phyloP scores from a whole-genome alignment of 805 yeast species.

The Komagataella ulmi region DNA sequence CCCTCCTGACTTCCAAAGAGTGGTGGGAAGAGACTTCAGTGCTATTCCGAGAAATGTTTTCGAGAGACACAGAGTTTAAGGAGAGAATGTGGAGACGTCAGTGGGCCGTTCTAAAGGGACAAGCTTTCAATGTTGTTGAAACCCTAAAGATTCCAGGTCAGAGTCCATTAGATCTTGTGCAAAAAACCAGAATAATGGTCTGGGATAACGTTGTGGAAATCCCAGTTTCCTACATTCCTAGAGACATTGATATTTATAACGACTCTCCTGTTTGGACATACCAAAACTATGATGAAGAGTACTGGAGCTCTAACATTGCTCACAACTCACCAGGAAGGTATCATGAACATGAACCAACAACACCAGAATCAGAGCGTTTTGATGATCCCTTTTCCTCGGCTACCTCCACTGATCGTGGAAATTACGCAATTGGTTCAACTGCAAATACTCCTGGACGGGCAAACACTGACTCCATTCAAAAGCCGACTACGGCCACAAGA shows the following conservation, averaged over 20 bases:
- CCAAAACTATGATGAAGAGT: conserved; percentile 25
- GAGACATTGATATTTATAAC: conserved; percentile 1
- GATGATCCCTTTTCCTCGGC: conserved; percentile 1
- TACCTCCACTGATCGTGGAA: not conserved
- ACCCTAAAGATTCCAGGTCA: conserved; percentile 40
- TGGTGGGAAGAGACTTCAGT: conserved; percentile 62
- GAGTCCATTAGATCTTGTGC: conserved; percentile 56
- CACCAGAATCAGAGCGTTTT: not conserved
- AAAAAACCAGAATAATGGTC: conserved; percentile 41
- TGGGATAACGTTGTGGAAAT: conserved; percentile 51
- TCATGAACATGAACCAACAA: not conserved
- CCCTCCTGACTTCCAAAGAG: conserved; percentile 38
- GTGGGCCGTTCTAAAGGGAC: conserved; percentile 62
- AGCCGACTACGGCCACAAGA: conserved; percentile 16
- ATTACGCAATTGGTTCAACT: not conserved
- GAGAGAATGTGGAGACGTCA: conserved; percentile 57
- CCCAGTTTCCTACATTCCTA: conserved; percentile 20
- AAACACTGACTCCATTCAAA: not conserved
- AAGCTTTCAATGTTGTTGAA: conserved; percentile 65
- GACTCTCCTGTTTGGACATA: conserved; percentile 22
- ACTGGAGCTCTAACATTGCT: conserved; percentile 16
- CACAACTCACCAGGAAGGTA: conserved; percentile 1
- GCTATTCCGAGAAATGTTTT: conserved; percentile 32
- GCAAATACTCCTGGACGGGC: not conserved
- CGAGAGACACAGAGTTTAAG: conserved; percentile 47